Base-by-base conservation (phyloP, 2,329 filamentous ascomycete genomes). In the Aspergillus sp. region DNA sequence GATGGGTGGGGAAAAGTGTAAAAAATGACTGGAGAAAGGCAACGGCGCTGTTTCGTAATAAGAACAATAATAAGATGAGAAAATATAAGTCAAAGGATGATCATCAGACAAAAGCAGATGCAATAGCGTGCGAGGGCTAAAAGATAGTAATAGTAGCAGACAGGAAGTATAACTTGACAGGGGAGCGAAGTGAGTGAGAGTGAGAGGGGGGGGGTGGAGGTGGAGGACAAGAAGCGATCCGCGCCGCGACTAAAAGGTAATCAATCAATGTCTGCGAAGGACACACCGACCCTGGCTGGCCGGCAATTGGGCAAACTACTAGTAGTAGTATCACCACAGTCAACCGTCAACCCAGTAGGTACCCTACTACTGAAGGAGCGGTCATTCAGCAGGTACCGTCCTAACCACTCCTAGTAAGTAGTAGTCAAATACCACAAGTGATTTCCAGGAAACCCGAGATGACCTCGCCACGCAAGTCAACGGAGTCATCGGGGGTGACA, bases 281-380 rank as follows among this genome's bases (percentile, higher is more conserved):
- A 61, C 48, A 62, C 60, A 55, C 57, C 51, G 39, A 61, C 41
- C 49, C 49, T 53, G 23, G 55, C 49, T 53, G 23, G 55, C 50
- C 28, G 28, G 28, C 28, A 36, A 23, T 45, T 38, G 25, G 58
- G 49, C 36, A 38, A 36, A 36, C 32, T 13, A 50, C 25, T 28
- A 49, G 51, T 47, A 43, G 19, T 43, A 36, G 32, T 13, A 50
- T 50, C 47, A 30, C 47, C 25, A n/a, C 23, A 28, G n/a, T 28
- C 41, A 21, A 13, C 41, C 8, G 9, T 28, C 41, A 21, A 13
- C 41, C 15, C 45, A 30, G 45, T 30, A 50, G 13, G 15, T 28
- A 28, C 47, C 47, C n/a, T 9, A 30, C 25, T 17, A 49, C 28
- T 30, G 28, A 30, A 30, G 28, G 28, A 30, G 28, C 9, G 28